These are phyloP conservation scores for Tulasnella sp. DNA, from an alignment of 768 basidiomycete genomes.

Conservation along the genomic window DNA sequence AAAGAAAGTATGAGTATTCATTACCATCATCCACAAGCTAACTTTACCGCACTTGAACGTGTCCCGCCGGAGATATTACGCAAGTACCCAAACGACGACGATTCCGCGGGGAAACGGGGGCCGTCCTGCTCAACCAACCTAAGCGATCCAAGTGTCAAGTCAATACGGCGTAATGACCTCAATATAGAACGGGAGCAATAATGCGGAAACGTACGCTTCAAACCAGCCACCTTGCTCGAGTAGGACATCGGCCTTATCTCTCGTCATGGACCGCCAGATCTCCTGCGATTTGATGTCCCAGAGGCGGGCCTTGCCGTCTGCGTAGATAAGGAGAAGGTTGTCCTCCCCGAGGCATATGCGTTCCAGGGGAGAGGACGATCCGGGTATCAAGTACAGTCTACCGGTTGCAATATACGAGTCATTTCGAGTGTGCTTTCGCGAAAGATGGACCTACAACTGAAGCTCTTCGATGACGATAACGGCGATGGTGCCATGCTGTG, in stretches of 20 bases:
- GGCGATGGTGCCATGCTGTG: conserved; percentile 70
- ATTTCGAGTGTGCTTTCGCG: background rate
- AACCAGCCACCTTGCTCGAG: conserved; percentile 61
- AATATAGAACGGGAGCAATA: background rate
- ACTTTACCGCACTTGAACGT: background rate
- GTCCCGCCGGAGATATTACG: background rate
- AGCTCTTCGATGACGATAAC: conserved; percentile 62
- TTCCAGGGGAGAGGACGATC: conserved; percentile 53
- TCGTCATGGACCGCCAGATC: conserved; percentile 69
- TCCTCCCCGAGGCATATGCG: conserved; percentile 52
- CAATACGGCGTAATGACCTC: background rate
- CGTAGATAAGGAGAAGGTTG: conserved; percentile 64
- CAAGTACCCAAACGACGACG: background rate
- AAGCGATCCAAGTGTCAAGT: background rate
- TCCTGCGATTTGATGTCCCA: conserved; percentile 81
- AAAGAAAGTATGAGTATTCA: background rate
- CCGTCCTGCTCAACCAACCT: conserved; percentile 11
- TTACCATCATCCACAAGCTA: no score
- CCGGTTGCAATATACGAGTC: background rate
- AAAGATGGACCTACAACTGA: conserved; percentile 51
- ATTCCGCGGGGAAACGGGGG: background rate
- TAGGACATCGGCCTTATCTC: conserved; percentile 65
- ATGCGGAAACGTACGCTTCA: conserved; percentile 40
- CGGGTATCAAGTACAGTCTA: conserved; percentile 74
- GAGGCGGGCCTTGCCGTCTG: conserved; percentile 59